Base-by-base conservation (phyloP, 257 asterid species). In the Leptodermis oblonga region DNA sequence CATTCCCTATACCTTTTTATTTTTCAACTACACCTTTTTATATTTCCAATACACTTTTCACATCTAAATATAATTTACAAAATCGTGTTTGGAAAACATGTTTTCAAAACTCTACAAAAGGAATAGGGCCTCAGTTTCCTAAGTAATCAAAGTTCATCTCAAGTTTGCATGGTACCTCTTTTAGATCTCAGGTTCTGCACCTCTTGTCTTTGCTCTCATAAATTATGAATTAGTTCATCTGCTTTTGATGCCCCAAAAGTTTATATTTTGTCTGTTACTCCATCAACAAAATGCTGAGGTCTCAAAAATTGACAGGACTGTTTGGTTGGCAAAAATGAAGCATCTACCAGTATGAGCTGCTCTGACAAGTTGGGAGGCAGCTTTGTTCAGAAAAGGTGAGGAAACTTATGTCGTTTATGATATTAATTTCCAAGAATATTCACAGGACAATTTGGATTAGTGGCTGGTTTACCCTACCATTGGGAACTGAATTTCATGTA, bases 351-450 rank as follows among this genome's bases (percentile, higher is more conserved):
- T 69, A 48, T 49, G 36, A 52, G 39, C 62, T 70, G 64, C 28
- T 69, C 61, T 37, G 56, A 74, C 61, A 76, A 64, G 62, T 67
- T 60, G 75, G 73, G 67, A 55, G 75, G 20, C 25, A 39, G 61
- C 66, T 31, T 65, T 55, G 36, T 73, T 64, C 76, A 63, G 68
- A 77, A 42, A 70, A 55, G 84, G 86, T 82, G 73, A 76, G 82
- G 70, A 43, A 3, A 46, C 48, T 66, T 33, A 41, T 55, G 41
- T 46, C 41, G 68, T 61, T 46, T 54, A 51, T 63, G 8, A 36
- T 67, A 0, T 52, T 48, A 11, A 30, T 28, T 56, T 31, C 5
- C 15, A 54, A 23, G 3, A 3, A 52, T 55, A 26, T 25, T 13
- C 12, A 10, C 60, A 7, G 18, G 66, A 14, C 28, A 13, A 23